These are phyloP conservation scores for Prunus fruticosa DNA, from an alignment of 306 rosid species.

Conservation along the genomic window DNA sequence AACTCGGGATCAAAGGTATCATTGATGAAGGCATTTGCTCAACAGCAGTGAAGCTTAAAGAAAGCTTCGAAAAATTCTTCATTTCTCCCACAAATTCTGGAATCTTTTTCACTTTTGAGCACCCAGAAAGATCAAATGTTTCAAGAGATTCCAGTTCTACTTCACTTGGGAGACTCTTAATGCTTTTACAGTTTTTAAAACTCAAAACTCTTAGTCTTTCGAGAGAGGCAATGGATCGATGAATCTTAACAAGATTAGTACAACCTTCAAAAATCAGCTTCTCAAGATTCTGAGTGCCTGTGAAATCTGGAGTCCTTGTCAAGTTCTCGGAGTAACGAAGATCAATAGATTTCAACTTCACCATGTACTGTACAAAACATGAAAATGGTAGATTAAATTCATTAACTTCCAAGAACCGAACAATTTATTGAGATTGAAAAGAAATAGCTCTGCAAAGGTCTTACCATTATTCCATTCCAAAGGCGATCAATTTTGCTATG, in stretches of 20 bases:
- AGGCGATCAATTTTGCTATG: slow-evolving; percentile 8
- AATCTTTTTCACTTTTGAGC: background rate
- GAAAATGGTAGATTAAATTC: background rate
- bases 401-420: background rate
- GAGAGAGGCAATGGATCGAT: slow-evolving; percentile 2
- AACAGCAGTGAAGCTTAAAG: too few relatives aligned
- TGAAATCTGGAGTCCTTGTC: slow-evolving; percentile 19
- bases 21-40: too few relatives aligned
- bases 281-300: slow-evolving; percentile 6
- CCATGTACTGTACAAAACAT: background rate
- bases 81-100: too few relatives aligned
- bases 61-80: too few relatives aligned
- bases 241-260: slow-evolving; percentile 11
- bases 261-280: slow-evolving; percentile 8
- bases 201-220: background rate
- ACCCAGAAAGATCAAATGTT: background rate
- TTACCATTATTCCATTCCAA: slow-evolving; percentile 10
- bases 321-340: slow-evolving; percentile 6
- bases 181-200: background rate
- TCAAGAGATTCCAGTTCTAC: slow-evolving; percentile 3
- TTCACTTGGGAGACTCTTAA: background rate
- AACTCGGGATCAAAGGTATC: too few relatives aligned
- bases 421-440: too few relatives aligned
- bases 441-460: background rate
- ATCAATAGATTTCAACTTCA: slow-evolving; percentile 1